Evolutionary conservation across 2,329 filamentous ascomycete species (phyloP).

Genomic region (Trichophyton verrucosum): DNA sequence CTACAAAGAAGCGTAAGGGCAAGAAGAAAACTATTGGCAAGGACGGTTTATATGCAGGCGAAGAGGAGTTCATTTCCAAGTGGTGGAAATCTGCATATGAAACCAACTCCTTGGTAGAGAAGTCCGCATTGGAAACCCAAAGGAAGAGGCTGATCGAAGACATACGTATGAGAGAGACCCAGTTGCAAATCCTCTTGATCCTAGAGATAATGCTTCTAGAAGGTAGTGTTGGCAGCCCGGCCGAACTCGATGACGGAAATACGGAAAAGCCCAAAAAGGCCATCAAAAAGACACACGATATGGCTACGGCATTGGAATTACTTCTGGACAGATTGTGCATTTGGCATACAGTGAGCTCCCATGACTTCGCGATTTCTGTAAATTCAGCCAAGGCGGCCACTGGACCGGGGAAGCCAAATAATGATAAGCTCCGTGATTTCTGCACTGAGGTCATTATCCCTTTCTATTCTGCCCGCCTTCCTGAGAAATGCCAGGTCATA

Average conservation of each 20-base stretch:
- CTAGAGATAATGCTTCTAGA: slow-evolving; percentile 37
- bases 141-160: slow-evolving; percentile 32
- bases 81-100: slow-evolving; percentile 35
- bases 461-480: slow-evolving; percentile 37
- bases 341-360: slow-evolving; percentile 37
- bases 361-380: slow-evolving; percentile 17
- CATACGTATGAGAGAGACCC: slow-evolving; percentile 36
- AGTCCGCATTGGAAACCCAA: slow-evolving; percentile 23
- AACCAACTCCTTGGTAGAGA: slow-evolving; percentile 16
- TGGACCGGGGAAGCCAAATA: slow-evolving; percentile 26
- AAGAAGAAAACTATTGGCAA: slow-evolving; percentile 29
- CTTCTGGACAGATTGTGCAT: slow-evolving; percentile 39
- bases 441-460: slow-evolving; percentile 40
- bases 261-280: slow-evolving; percentile 10
- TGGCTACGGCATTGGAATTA: slow-evolving; percentile 34
- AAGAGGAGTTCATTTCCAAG: slow-evolving; percentile 30
- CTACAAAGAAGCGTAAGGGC: slow-evolving; percentile 21
- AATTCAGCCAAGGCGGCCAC: slow-evolving; percentile 21
- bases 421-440: slow-evolving; percentile 37
- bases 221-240: slow-evolving; percentile 10
- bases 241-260: slow-evolving; percentile 8
- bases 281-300: slow-evolving; percentile 9
- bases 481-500: slow-evolving; percentile 35
- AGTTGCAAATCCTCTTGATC: slow-evolving; percentile 39
- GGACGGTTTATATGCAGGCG: slow-evolving; percentile 36